phyloP scores from a whole-genome alignment of 192 early-diverging fungal species.

The Rhizophagus sp. region DNA sequence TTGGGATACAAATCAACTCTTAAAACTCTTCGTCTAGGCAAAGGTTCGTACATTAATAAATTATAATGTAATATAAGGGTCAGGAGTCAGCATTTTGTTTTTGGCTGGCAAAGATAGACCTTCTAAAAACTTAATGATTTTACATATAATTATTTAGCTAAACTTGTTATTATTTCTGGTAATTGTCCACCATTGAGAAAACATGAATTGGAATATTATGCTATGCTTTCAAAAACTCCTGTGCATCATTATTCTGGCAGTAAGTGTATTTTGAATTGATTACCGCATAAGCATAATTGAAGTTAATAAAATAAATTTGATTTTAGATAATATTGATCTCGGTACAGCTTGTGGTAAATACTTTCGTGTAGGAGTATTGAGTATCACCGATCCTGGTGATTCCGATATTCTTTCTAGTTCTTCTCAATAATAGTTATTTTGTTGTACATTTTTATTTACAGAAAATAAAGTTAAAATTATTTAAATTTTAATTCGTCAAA shows the following conservation, averaged over 20 bases:
- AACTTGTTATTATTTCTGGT: conserved; percentile 98
- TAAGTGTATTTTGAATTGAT: conserved; percentile 51
- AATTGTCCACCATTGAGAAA: conserved; percentile 99
- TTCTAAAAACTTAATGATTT: conserved; percentile 23
- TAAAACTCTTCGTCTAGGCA: conserved; percentile 95
- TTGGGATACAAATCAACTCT: conserved; percentile 99
- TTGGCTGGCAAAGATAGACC: conserved; percentile 35
- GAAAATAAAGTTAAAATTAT: too few relatives aligned
- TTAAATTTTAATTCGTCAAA: too few relatives aligned
- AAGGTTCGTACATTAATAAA: conserved; percentile 59
- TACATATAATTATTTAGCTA: conserved; percentile 58
- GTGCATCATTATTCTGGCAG: conserved; percentile 99
- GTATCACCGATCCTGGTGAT: conserved; percentile 89
- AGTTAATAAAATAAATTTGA: conserved; percentile 23
- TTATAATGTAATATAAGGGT: conserved; percentile 35
- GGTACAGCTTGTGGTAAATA: conserved; percentile 99
- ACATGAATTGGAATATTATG: conserved; percentile 99
- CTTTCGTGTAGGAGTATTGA: conserved; percentile 91
- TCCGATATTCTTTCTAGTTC: conserved; percentile 42
- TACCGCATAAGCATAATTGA: not conserved
- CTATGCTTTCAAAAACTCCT: conserved; percentile 99
- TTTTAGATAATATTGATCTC: conserved; percentile 93
- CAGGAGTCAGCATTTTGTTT: conserved; percentile 42
- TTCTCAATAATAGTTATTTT: not conserved
- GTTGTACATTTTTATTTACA: too few relatives aligned